Conservation (phyloP, 2,329 filamentous ascomycete species). For the Fusarium nisikadoi region DNA sequence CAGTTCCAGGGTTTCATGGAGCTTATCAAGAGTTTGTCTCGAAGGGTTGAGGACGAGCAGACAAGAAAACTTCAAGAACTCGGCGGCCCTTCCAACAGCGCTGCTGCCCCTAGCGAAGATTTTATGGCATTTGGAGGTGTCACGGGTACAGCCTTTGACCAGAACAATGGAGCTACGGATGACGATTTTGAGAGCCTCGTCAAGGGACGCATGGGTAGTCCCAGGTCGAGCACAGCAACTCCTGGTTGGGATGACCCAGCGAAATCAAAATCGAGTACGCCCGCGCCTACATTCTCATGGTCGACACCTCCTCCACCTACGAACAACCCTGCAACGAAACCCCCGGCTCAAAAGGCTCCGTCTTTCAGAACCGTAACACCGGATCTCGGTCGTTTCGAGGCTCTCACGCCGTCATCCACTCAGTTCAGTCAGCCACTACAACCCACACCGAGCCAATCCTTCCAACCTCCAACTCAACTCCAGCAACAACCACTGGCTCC, state of each 20-base stretch:
- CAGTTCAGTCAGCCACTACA: constrained; percentile 72
- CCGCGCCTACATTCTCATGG: constrained; percentile 70
- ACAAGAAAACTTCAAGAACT: constrained; percentile 88
- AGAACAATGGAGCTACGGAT: constrained; percentile 63
- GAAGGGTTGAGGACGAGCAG: constrained; percentile 88
- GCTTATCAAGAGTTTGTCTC: constrained; percentile 82
- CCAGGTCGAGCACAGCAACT: constrained; percentile 54
- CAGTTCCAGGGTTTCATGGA: constrained; percentile 93
- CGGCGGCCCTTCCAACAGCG: constrained; percentile 66
- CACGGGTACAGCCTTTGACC: constrained; percentile 69
- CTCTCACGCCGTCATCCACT: constrained; percentile 67
- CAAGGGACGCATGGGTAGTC: constrained; percentile 67
- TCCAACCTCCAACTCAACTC: constrained; percentile 43
- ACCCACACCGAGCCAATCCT: constrained; percentile 49
- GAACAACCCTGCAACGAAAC: constrained; percentile 46
- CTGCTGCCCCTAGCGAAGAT: constrained; percentile 67
- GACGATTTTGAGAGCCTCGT: constrained; percentile 91
- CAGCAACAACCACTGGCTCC: constrained; percentile 36
- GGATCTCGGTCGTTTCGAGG: constrained; percentile 65
- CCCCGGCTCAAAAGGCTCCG: constrained; percentile 42
- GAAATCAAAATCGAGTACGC: constrained; percentile 51
- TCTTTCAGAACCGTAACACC: constrained; percentile 68
- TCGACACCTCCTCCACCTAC: constrained; percentile 67
- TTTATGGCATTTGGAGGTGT: constrained; percentile 77
- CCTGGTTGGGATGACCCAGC: constrained; percentile 61